Evolutionary conservation across 306 rosid species (phyloP), one percentile per base, ranked within the genome.

Genomic region (Corylus avellana): DNA sequence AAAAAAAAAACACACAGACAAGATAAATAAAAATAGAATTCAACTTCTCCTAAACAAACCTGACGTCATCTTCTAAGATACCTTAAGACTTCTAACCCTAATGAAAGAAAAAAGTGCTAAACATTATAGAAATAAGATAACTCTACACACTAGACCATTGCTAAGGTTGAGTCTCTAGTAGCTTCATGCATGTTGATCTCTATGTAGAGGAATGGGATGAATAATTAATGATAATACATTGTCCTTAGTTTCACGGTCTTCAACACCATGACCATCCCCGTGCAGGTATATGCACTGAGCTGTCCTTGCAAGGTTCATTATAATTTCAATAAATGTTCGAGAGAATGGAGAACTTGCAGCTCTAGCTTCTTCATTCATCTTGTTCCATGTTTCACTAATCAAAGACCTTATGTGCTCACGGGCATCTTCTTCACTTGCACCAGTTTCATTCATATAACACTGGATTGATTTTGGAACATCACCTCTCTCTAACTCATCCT

Each of bases 371-470:
- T 73, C 35, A 14, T 79, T 79, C 54, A 79, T 18, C 29, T 51
- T 63, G 58, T 73, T 73, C 83, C 83, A 79, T 7, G 57, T 47
- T 22, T 25, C 46, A 12, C 46, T 70, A 18, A 79, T 83, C 50
- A 78, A 59, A 27, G 12, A 17, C 44, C 20, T 39, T 27, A 83
- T 10, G 12, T 79, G 35, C 20, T 14, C 17, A 4, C 71, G 70
- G 1, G 83, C 80, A 5, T 69, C 74, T 0, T 75, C 53, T 67
- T 83, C 63, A 1, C 70, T 68, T 0, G 39, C 74, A 17, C 71
- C 75, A 2, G 49, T 62, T 27, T 78, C 83, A 16, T 78, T 37
- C 86, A 75, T 83, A 48, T 83, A 75, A 20, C 86, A 83, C 20
- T 78, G 80, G 1, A 78, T 18, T 0, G 83, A 74, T 25, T 78